Evolutionary conservation across 768 basidiomycete genomes (phyloP), one percentile per base, ranked within the genome.

Genomic region (Xerocomus potaroensis): DNA sequence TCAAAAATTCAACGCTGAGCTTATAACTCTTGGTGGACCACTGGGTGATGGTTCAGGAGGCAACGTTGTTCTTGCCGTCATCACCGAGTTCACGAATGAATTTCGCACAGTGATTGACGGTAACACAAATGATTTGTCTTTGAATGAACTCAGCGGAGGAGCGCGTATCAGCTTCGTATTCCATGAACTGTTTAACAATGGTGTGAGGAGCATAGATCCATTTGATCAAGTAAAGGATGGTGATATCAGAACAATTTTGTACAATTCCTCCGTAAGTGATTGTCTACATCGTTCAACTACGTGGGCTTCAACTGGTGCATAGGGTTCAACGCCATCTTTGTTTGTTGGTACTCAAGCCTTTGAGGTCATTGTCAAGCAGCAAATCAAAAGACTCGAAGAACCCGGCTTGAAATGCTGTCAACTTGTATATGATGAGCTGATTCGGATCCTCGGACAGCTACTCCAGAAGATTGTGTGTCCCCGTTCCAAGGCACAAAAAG

Each of bases 221-320:
- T 99, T 97, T 57, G 96, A 99, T 65, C 93, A 96, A 71, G 91
- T 96, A 55, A 96, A 97, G 69, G 96, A 99, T 65, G 91, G 94
- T 34, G 96, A 99, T 69, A 97, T 99, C 64, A 78, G 96, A 43
- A 92, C 83, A 1, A 86, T 97, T 56, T 67, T 98, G 46, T 99
- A 99, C 75, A 99, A 99, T 71, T 97, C 96, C 45, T 95, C 95
- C 26, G 91, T 91, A 54, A 57, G 87, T 77, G 26, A 23, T 19
- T 9, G 22, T n/a, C 36, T 2, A n/a, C 19, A 45, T 18, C 5
- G 38, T 21, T 3, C 14, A 26, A 29, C 16, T 21, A 3, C 24
- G 8, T 45, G n/a, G n/a, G 15, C 24, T 40, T 41, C 23, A 40
- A 46, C 7, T 32, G 24, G 29, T 12, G 9, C 44, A 1, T 52